These are phyloP conservation scores for Phialophora tarda DNA, from an alignment of 2,329 filamentous ascomycete genomes.

Conservation along the genomic window DNA sequence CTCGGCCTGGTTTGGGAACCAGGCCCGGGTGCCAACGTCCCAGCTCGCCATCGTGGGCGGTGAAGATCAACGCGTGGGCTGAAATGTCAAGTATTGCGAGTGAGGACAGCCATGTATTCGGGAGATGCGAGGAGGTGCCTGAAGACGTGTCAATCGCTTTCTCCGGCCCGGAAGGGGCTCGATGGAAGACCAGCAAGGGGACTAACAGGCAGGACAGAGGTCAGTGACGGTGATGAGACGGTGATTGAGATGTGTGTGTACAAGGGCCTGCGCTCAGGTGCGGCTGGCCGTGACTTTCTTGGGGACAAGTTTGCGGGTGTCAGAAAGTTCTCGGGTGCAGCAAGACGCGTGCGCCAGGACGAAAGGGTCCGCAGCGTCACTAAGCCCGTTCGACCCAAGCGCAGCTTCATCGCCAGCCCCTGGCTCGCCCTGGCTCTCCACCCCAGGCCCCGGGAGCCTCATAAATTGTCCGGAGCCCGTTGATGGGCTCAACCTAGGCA, in stretches of 20 bases:
- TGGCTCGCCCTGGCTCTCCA: constrained; percentile 13
- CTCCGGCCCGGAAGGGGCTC: not conserved
- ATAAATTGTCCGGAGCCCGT: constrained; percentile 26
- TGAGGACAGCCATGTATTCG: constrained; percentile 35
- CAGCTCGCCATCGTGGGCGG: constrained; percentile 80
- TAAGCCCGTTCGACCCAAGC: constrained; percentile 23
- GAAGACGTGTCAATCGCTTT: constrained; percentile 32
- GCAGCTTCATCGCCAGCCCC: constrained; percentile 24
- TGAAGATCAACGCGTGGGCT: constrained; percentile 51
- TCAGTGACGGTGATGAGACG: constrained; percentile 17
- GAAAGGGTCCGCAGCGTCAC: constrained; percentile 6
- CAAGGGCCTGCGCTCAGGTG: constrained; percentile 22
- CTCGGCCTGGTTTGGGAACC: constrained; percentile 95
- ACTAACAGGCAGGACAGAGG: constrained; percentile 22
- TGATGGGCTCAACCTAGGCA: constrained; percentile 4
- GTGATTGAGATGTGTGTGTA: constrained; percentile 14
- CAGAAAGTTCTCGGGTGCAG: constrained; percentile 20
- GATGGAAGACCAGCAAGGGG: constrained; percentile 2
- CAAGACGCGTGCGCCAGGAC: constrained; percentile 20
- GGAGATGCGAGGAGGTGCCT: constrained; percentile 24
- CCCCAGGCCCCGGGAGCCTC: constrained; percentile 5
- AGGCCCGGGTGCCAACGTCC: constrained; percentile 94
- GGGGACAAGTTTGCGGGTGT: constrained; percentile 22
- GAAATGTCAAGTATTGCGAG: constrained; percentile 31
- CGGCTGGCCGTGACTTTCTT: constrained; percentile 31